A percentile compares a stretch with the other conserved stretches of the same genome.
Evolutionary conservation across 305 asterid genomes (phyloP).

Genomic region (Coffea humblotiana): DNA sequence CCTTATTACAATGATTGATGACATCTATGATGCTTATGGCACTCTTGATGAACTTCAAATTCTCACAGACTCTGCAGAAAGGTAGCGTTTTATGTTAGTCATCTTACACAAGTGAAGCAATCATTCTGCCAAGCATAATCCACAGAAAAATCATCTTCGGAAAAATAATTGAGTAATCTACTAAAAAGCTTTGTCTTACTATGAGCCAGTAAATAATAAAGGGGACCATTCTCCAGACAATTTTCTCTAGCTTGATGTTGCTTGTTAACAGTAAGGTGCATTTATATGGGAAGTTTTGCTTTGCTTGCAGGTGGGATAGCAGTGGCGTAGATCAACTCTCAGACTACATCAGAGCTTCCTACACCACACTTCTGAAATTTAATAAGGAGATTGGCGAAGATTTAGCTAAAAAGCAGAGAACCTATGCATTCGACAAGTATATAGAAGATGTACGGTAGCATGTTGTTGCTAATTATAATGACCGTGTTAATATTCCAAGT

Average conservation of each 20-base stretch:
- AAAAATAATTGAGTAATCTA: too few species aligned
- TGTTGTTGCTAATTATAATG: too few species aligned
- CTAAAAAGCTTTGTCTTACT: too few species aligned
- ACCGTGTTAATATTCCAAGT: too few species aligned
- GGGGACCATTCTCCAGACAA: too few species aligned
- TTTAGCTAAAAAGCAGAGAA: not conserved
- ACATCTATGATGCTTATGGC: slow-evolving; percentile 29
- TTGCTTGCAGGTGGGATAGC: not conserved
- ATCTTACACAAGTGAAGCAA: too few species aligned
- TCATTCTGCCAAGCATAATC: too few species aligned
- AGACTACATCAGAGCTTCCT: not conserved
- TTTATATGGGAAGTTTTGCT: not conserved
- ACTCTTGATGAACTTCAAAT: slow-evolving; percentile 18
- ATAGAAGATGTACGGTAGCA: not conserved
- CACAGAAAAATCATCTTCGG: too few species aligned
- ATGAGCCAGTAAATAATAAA: too few species aligned
- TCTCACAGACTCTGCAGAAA: slow-evolving; percentile 3
- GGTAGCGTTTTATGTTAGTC: slow-evolving; percentile 3
- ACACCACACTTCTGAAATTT: not conserved
- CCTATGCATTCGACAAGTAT: not conserved
- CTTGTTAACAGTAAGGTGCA: too few species aligned
- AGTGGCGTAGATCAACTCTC: not conserved
- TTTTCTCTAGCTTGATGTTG: too few species aligned
- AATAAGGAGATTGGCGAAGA: not conserved
- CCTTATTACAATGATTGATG: slow-evolving; percentile 7